Base-by-base conservation (phyloP, 257 asterid genomes). In the Lycium barbarum region DNA sequence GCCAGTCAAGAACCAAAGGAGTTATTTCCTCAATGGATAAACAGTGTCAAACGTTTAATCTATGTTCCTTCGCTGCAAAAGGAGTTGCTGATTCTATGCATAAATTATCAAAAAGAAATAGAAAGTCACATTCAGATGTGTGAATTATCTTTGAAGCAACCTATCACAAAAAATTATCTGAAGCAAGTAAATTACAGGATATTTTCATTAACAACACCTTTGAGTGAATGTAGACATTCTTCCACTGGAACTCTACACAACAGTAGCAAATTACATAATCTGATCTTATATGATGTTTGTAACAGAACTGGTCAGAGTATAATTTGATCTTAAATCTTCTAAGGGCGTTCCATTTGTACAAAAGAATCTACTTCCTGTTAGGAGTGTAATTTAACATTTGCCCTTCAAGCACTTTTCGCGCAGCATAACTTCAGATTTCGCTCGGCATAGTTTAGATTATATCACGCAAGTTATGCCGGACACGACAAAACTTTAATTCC, bases 41-140 rank as follows among this genome's bases (percentile, higher is more conserved):
- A 40, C 79, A 40, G 49, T 2, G 13, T 6, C 79, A 70, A 70
- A 15, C 54, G 40, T 70, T 17, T 38, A 40, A 70, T 38, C 79
- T 70, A 3, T 70, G 12, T 40, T 70, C 54, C 53, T 40, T 38
- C 15, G 8, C 79, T 40, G 49, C 6, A 67, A 38, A 22, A 20
- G 81, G 49, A 49, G 20, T 13, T 74, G 61, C 62, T 49, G 81
- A 49, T 49, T 74, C 49, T 14, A 6, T 20, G 81, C 81, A 74
- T 12, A 49, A 74, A 74, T 9, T 74, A 74, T 49, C 62, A 74
- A 47, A 49, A 22, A 49, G 43, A 74, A 74, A 49, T 4, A 74
- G 7, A 22, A 74, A 49, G 22, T 49, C 62, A 12, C 13, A 49
- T 7, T 49, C 81, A 49, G 57, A 55, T 49, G 81, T 49, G 81